phyloP scores from a whole-genome alignment of 495 filamentous ascomycete genomes.

The Penicillium psychrofluorescens region DNA sequence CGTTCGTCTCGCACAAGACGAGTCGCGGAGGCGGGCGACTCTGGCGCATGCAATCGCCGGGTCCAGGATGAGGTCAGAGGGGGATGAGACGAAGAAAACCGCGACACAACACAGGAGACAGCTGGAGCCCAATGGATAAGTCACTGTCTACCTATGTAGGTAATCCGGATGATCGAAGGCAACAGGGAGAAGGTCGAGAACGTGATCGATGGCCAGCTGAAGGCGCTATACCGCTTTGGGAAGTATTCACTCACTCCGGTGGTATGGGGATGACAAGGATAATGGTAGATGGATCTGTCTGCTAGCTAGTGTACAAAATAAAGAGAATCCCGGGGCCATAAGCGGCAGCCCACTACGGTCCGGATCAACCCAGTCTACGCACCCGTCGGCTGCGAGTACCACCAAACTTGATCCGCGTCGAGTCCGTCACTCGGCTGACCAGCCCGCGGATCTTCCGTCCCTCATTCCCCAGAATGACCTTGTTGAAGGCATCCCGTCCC shows the following conservation, averaged over 20 bases:
- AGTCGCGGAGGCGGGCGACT: conserved; percentile 29
- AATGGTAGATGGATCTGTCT: too few species aligned
- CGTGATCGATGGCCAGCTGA: conserved; percentile 20
- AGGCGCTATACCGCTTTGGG: conserved; percentile 20
- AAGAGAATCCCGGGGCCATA: neutral
- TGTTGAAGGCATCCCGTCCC: conserved; percentile 81
- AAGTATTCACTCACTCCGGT: conserved; percentile 3
- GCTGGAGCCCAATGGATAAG: conserved; percentile 14
- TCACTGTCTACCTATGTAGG: too few species aligned
- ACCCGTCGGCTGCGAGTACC: conserved; percentile 77
- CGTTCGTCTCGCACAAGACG: conserved; percentile 14
- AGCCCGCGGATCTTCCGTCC: conserved; percentile 62
- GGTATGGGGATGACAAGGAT: too few species aligned
- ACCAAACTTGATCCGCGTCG: conserved; percentile 88
- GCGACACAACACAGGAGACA: neutral
- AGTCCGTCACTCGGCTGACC: conserved; percentile 71
- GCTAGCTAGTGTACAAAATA: conserved; percentile 22
- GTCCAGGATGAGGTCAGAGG: conserved; percentile 8
- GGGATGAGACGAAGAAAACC: neutral
- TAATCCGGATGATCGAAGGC: neutral
- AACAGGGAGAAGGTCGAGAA: conserved; percentile 17
- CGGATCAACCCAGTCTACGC: conserved; percentile 66
- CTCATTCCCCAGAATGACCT: conserved; percentile 80
- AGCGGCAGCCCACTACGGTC: too few species aligned
- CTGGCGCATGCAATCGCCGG: conserved; percentile 31